These are phyloP conservation scores for Gnomoniopsis sp. DNA, from an alignment of 2,329 filamentous ascomycete genomes.

Conservation along the genomic window DNA sequence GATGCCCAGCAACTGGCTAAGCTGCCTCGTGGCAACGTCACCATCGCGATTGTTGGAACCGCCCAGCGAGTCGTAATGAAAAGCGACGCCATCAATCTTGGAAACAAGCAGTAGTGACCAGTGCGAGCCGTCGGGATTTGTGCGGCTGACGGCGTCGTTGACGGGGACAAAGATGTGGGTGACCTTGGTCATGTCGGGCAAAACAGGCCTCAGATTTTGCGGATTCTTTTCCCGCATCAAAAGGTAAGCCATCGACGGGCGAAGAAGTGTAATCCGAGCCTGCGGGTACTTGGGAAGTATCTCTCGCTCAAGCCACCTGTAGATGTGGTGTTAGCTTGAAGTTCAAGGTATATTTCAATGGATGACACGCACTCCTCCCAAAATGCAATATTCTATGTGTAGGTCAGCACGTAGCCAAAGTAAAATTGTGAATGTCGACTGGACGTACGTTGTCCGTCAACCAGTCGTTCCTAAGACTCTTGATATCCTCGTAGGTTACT, in stretches of 20 bases:
- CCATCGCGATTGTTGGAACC: conserved; percentile 75
- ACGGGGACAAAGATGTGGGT: conserved; percentile 96
- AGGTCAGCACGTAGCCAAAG: conserved; percentile 20
- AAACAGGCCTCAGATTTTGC: conserved; percentile 57
- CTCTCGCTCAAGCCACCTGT: conserved; percentile 82
- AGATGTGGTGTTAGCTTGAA: conserved; percentile 1
- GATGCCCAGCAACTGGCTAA: conserved; percentile 65
- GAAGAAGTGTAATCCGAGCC: conserved; percentile 84
- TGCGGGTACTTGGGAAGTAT: conserved; percentile 75
- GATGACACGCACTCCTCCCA: conserved; percentile 78
- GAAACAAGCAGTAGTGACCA: conserved; percentile 93
- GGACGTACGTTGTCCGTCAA: conserved; percentile 85
- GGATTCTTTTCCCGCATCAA: conserved; percentile 70
- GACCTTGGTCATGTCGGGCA: conserved; percentile 75
- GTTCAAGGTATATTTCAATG: conserved; percentile 9
- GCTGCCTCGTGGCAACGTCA: conserved; percentile 62
- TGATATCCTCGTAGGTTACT: conserved; percentile 89
- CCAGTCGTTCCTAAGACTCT: conserved; percentile 89
- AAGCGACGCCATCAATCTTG: conserved; percentile 83
- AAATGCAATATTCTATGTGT: conserved; percentile 79
- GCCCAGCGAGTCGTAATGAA: conserved; percentile 90
- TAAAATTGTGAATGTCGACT: conserved; percentile 10
- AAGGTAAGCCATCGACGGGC: conserved; percentile 89
- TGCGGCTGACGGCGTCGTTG: conserved; percentile 79
- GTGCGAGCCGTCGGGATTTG: conserved; percentile 82